phyloP scores from a whole-genome alignment of 139 green algal genomes.

The Chlamydomonas asymmetrica region DNA sequence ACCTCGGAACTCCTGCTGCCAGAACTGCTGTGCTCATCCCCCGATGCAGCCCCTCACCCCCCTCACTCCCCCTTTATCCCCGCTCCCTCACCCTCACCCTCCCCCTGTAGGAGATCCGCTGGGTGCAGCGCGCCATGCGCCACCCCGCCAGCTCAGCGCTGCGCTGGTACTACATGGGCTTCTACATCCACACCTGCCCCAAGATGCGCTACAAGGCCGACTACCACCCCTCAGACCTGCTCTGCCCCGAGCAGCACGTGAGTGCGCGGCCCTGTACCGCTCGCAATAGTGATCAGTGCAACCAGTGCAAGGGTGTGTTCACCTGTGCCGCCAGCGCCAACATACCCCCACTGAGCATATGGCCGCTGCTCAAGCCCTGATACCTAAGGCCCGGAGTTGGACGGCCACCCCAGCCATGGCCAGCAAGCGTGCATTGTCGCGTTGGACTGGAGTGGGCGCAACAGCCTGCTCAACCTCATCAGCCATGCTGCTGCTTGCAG shows the following conservation, averaged over 20 bases:
- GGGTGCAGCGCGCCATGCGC: conserved; percentile 47
- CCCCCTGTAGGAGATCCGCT: conserved; percentile 80
- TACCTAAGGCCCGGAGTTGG: neutral
- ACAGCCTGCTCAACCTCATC: neutral
- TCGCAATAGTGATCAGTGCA: too few relatives aligned
- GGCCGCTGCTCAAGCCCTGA: neutral
- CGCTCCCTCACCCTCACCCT: too few relatives aligned
- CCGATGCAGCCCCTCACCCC: too few relatives aligned
- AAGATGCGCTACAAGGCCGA: conserved; percentile 93
- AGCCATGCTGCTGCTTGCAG: neutral
- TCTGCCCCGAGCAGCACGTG: conserved; percentile 74
- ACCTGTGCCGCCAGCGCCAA: too few relatives aligned
- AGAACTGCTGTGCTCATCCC: too few relatives aligned
- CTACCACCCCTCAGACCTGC: conserved; percentile 85
- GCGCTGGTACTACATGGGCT: conserved; percentile 93
- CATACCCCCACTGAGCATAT: neutral
- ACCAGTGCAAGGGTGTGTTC: too few relatives aligned
- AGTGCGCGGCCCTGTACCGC: too few relatives aligned
- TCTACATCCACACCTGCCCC: conserved; percentile 93
- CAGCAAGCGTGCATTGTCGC: neutral
- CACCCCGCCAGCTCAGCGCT: conserved; percentile 33
- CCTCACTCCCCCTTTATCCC: too few relatives aligned
- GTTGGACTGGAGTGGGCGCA: neutral
- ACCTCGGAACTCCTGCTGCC: too few relatives aligned
- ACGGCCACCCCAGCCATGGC: too few relatives aligned